Percentiles rank a stretch among this genome's conserved stretches.
These are phyloP conservation scores for Toxicodendron radicans DNA, from an alignment of 345 rosid species.

Conservation along the genomic window DNA sequence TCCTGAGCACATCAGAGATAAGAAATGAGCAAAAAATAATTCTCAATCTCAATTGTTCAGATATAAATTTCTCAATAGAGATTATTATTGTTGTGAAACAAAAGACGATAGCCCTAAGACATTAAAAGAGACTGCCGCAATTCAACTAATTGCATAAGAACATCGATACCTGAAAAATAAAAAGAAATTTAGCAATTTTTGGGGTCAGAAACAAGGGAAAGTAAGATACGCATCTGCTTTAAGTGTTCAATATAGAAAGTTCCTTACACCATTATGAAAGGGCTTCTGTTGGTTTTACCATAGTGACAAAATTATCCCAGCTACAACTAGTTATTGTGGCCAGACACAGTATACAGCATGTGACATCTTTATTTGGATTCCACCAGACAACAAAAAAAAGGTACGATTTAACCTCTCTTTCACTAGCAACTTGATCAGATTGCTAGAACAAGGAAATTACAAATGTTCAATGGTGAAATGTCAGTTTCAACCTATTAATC, in stretches of 20 bases:
- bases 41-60: not conserved
- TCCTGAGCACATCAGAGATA: conserved; percentile 41
- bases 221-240: no score
- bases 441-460: not conserved
- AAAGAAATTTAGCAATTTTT: not conserved
- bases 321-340: no score
- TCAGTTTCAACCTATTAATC: not conserved
- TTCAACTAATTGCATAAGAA: not conserved
- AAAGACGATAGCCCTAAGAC: not conserved
- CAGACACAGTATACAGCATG: no score
- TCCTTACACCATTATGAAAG: no score
- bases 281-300: no score
- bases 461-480: not conserved
- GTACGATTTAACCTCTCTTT: not conserved
- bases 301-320: no score
- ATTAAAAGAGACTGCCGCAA: not conserved
- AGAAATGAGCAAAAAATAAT: conserved; percentile 9
- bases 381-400: no score
- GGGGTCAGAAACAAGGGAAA: no score
- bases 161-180: not conserved
- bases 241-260: no score
- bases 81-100: not conserved
- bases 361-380: no score
- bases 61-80: not conserved
- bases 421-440: not conserved